Evolutionary conservation across 2,329 filamentous ascomycete genomes (phyloP), one percentile per base, ranked within the genome.

Genomic region (Curvularia spicifera): DNA sequence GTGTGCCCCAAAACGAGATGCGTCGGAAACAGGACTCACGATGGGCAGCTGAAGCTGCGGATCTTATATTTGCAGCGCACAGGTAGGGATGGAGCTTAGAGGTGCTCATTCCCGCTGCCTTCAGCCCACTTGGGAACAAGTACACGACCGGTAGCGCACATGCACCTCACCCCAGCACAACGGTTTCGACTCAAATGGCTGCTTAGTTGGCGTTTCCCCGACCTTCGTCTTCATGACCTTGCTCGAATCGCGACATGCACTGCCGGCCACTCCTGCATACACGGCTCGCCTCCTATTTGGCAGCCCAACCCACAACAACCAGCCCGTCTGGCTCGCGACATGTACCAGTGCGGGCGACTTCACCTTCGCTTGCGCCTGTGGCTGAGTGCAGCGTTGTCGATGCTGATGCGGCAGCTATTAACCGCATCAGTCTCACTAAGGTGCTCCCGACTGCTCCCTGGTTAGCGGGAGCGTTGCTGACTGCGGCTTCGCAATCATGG

Each of bases 31-130:
- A 28, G 24, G 22, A n/a, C 22, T 44, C 13, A 5, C 24, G 22
- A 26, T n/a, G 42, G 42, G 24, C 42, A n/a, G 60, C 65, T 62
- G 64, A 59, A 60, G 57, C 55, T 58, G 54, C 51, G 20, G 59
- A 43, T 57, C 63, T 66, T 58, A 57, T 58, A 67, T 56, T 51
- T 55, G 46, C 33, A 55, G 50, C 53, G 15, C 37, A 45, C 44
- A 24, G 35, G 47, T 59, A 51, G 43, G 59, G 45, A 47, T 58
- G 37, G 33, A 59, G 60, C 60, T 54, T 39, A 53, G 51, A 65
- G 15, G 53, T 47, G 64, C 63, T 61, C 59, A 55, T 58, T 61
- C n/a, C 56, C 51, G 56, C 59, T 56, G 47, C 53, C 13, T 37
- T 46, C 47, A 57, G 31, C 48, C 57, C 61, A 48, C 61, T 40